Conservation (phyloP, 108 stramenopile genomes). For the Skeletonema potamos region DNA sequence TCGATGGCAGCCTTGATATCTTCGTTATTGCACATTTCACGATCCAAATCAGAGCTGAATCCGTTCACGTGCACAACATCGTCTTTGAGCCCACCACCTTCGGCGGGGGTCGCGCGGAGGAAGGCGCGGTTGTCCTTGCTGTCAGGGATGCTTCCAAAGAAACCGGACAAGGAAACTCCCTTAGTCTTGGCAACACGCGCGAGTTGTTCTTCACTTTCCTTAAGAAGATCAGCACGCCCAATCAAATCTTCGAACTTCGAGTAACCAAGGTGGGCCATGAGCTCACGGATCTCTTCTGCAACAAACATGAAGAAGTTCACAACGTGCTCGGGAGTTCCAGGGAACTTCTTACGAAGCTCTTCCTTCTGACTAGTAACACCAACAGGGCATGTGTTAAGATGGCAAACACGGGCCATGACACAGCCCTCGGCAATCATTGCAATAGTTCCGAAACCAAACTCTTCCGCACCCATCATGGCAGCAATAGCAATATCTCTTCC, state of each 20-base stretch:
- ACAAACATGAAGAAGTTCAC: conserved; percentile 96
- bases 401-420: conserved; percentile 96
- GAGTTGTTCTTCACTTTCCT: conserved; percentile 60
- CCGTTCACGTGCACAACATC: conserved; percentile 79
- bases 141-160: conserved; percentile 80
- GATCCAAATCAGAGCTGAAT: conserved; percentile 85
- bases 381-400: conserved; percentile 96
- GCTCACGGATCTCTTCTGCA: conserved; percentile 87
- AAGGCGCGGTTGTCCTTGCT: conserved; percentile 64
- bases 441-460: conserved; percentile 93
- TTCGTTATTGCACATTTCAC: conserved; percentile 60
- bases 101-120: conserved; percentile 66
- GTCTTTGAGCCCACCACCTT: conserved; percentile 63
- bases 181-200: conserved; percentile 76
- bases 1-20: conserved; percentile 78
- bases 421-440: conserved; percentile 96
- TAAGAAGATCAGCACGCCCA: conserved; percentile 90
- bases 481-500: conserved; percentile 90
- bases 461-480: conserved; percentile 92
- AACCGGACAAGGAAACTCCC: conserved; percentile 58
- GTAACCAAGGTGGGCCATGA: conserved; percentile 92
- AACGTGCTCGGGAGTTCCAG: conserved; percentile 96
- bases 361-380: conserved; percentile 96
- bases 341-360: conserved; percentile 93
- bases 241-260: conserved; percentile 90